phyloP scores from a whole-genome alignment of 23 red algal species.

The Chondrus crispus region DNA sequence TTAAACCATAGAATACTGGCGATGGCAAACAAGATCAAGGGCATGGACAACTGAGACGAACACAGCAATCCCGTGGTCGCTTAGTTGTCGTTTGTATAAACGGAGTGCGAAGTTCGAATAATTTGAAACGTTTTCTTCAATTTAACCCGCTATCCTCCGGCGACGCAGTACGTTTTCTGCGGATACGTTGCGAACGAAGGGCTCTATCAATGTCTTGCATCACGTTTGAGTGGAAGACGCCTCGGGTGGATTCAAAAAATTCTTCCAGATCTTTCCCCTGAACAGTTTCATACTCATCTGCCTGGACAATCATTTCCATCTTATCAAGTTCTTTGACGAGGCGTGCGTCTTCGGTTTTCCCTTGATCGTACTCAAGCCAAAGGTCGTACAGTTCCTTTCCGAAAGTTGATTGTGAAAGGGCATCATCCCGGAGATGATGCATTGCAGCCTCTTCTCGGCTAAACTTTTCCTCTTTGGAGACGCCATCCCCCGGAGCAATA shows the following conservation, averaged over 20 bases:
- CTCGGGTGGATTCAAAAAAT: slow-evolving; percentile 65
- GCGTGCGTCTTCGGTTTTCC: slow-evolving; percentile 46
- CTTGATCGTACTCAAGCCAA: slow-evolving; percentile 91
- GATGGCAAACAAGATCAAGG: not conserved
- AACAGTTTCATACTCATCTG: slow-evolving; percentile 79
- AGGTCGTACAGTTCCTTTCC: slow-evolving; percentile 71
- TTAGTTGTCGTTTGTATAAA: no score
- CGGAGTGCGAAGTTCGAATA: no score
- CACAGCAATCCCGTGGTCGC: no score
- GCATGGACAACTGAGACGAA: no score
- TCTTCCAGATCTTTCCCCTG: slow-evolving; percentile 39
- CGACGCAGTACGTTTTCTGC: no score
- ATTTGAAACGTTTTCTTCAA: no score
- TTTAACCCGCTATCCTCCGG: no score
- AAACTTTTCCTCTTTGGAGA: slow-evolving; percentile 74
- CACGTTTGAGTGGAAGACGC: slow-evolving; percentile 14
- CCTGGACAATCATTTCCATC: slow-evolving; percentile 95
- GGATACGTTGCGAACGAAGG: not conserved
- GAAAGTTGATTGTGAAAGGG: not conserved
- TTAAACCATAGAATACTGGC: slow-evolving; percentile 17
- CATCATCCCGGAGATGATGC: slow-evolving; percentile 68
- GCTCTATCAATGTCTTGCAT: not conserved
- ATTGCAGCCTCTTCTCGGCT: slow-evolving; percentile 77
- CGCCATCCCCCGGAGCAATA: slow-evolving; percentile 81
- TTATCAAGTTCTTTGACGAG: slow-evolving; percentile 94